Evolutionary conservation across 2,329 filamentous ascomycete genomes (phyloP).

Genomic region (Penicillium sp.): DNA sequence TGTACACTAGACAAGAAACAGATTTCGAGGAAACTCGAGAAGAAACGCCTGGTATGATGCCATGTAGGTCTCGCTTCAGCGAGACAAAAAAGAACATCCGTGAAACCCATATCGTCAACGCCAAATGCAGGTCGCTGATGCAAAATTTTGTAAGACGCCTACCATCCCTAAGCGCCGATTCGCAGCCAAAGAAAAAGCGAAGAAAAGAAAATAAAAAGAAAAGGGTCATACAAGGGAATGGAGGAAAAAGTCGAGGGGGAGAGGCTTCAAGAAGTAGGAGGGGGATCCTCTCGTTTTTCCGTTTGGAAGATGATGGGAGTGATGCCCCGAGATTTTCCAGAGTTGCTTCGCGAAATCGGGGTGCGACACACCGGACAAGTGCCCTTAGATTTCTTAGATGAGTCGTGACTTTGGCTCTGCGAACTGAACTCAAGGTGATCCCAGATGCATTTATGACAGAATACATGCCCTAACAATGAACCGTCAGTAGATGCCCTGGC

Average conservation of each 20-base stretch:
- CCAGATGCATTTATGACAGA: slow-evolving; percentile 63
- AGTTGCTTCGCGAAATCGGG: slow-evolving; percentile 38
- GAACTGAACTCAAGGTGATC: slow-evolving; percentile 57
- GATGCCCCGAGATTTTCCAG: slow-evolving; percentile 38
- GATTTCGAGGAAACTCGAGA: background rate
- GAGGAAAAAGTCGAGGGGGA: background rate
- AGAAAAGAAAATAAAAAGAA: background rate
- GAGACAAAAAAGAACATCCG: background rate
- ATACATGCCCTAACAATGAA: slow-evolving; percentile 54
- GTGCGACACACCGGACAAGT: slow-evolving; percentile 49
- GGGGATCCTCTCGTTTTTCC: background rate
- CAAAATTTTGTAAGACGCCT: background rate
- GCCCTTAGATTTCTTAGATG: slow-evolving; percentile 35
- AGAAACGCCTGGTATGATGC: background rate
- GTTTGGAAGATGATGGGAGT: slow-evolving; percentile 37
- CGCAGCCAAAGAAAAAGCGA: background rate
- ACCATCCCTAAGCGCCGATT: slow-evolving; percentile 2
- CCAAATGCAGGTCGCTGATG: background rate
- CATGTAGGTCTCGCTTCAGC: background rate
- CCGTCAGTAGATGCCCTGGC: slow-evolving; percentile 11
- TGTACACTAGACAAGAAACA: background rate
- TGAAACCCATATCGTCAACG: background rate
- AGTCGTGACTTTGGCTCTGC: slow-evolving; percentile 42
- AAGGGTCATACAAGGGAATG: background rate
- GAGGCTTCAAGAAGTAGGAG: background rate